phyloP scores from a whole-genome alignment of 2,329 filamentous ascomycete species.

The Ascochyta fabae region DNA sequence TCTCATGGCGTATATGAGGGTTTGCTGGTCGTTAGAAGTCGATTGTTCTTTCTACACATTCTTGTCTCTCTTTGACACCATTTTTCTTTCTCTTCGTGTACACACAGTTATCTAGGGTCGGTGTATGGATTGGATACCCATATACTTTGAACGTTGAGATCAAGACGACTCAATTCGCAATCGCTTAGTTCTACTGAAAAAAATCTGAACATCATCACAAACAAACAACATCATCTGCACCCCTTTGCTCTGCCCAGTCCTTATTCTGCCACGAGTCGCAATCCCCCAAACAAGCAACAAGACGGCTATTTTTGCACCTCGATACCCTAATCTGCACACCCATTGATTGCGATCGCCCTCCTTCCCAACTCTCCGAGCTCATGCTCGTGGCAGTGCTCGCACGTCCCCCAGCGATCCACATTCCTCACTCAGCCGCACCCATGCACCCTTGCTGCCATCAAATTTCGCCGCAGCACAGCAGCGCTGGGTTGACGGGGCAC shows the following conservation, averaged over 20 bases:
- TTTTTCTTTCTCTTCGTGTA: slow-evolving; percentile 33
- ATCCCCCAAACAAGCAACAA: neutral
- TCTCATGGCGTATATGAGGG: slow-evolving; percentile 33
- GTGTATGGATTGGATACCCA: slow-evolving; percentile 28
- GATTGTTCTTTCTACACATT: slow-evolving; percentile 23
- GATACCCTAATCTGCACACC: neutral
- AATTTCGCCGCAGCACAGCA: too few relatives aligned
- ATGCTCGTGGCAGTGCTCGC: slow-evolving; percentile 18
- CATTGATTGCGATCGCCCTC: slow-evolving; percentile 10
- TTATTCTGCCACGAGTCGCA: slow-evolving; percentile 6
- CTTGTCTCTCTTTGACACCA: slow-evolving; percentile 38
- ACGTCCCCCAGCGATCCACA: slow-evolving; percentile 7
- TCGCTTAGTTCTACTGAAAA: slow-evolving; percentile 20
- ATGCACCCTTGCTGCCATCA: neutral
- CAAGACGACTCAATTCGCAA: slow-evolving; percentile 17
- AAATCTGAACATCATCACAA: slow-evolving; percentile 1
- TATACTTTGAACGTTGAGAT: slow-evolving; percentile 20
- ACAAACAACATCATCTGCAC: neutral
- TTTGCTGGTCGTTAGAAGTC: slow-evolving; percentile 13
- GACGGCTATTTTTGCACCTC: slow-evolving; percentile 3
- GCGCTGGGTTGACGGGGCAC: slow-evolving; percentile 11
- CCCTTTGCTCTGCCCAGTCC: slow-evolving; percentile 9
- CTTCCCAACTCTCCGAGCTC: neutral
- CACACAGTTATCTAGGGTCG: slow-evolving; percentile 22
- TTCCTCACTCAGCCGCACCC: slow-evolving; percentile 16